These are phyloP conservation scores for Colletotrichum tropicicola DNA, from an alignment of 2,329 filamentous ascomycete species.

Conservation along the genomic window DNA sequence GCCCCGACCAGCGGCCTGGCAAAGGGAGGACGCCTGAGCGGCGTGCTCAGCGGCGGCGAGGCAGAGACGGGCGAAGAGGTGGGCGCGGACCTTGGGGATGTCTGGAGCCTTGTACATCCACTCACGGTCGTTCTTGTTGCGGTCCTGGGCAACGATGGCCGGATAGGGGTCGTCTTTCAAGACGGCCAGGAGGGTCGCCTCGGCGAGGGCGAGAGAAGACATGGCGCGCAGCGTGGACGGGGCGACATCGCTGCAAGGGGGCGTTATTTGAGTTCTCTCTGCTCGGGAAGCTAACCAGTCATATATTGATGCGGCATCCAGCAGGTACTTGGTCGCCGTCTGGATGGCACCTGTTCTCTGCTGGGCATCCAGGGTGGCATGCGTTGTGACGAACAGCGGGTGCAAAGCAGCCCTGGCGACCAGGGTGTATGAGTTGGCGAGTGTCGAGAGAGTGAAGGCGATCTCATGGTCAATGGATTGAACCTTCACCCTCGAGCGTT, in stretches of 20 bases:
- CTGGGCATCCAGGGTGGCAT: conserved; percentile 68
- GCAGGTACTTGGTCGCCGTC: conserved; percentile 78
- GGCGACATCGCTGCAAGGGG: conserved; percentile 63
- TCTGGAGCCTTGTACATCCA: conserved; percentile 97
- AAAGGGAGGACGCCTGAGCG: conserved; percentile 70
- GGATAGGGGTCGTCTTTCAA: conserved; percentile 96
- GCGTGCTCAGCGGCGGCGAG: conserved; percentile 90
- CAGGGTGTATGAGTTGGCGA: conserved; percentile 78
- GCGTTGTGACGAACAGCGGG: conserved; percentile 74
- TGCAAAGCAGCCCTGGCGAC: conserved; percentile 78
- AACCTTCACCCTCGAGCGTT: conserved; percentile 73
- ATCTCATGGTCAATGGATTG: conserved; percentile 84
- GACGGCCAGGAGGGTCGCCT: conserved; percentile 89
- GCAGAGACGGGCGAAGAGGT: conserved; percentile 88
- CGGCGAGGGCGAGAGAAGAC: conserved; percentile 77
- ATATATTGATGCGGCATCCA: conserved; percentile 83
- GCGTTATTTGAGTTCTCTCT: conserved; percentile 47
- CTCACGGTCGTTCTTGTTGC: conserved; percentile 85
- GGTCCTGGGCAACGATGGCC: conserved; percentile 79
- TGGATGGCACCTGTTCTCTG: conserved; percentile 76
- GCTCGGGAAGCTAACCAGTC: conserved; percentile 72
- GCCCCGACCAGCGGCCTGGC: conserved; percentile 44
- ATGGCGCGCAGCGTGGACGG: conserved; percentile 64
- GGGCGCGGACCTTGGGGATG: conserved; percentile 87
- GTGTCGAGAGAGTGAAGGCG: conserved; percentile 78